Conservation (phyloP, 2,329 filamentous ascomycete species). For the Torrubiella hemipterigena region DNA sequence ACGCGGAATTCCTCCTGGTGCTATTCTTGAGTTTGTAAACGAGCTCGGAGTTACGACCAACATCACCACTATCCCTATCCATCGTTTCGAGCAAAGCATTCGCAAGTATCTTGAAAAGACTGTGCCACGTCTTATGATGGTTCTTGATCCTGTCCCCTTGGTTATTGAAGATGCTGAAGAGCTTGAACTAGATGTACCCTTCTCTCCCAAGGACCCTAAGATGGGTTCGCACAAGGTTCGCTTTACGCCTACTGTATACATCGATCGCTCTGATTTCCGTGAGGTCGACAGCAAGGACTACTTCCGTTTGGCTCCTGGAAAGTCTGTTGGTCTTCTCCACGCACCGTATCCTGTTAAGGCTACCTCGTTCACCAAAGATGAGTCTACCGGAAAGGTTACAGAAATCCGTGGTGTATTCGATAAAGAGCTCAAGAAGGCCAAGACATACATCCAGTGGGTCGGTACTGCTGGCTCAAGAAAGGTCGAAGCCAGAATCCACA, state of each 20-base stretch:
- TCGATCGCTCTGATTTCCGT: slow-evolving; percentile 67
- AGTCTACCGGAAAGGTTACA: slow-evolving; percentile 45
- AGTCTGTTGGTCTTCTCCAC: slow-evolving; percentile 59
- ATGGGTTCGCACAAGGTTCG: slow-evolving; percentile 48
- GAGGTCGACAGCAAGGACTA: slow-evolving; percentile 58
- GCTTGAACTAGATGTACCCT: slow-evolving; percentile 57
- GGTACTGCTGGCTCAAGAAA: slow-evolving; percentile 50
- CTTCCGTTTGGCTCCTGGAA: slow-evolving; percentile 62
- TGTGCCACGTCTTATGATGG: slow-evolving; percentile 79
- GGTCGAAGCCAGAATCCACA: slow-evolving; percentile 68
- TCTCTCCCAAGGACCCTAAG: slow-evolving; percentile 67
- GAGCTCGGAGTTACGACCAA: slow-evolving; percentile 85
- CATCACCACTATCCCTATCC: slow-evolving; percentile 65
- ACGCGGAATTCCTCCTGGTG: slow-evolving; percentile 76
- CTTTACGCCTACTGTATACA: slow-evolving; percentile 72
- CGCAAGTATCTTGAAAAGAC: slow-evolving; percentile 78
- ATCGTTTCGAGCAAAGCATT: slow-evolving; percentile 75
- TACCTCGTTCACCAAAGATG: slow-evolving; percentile 52
- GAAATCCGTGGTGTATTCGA: slow-evolving; percentile 50
- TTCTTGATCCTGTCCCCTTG: slow-evolving; percentile 75
- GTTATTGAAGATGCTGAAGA: slow-evolving; percentile 65
- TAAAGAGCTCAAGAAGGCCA: slow-evolving; percentile 59
- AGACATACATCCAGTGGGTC: slow-evolving; percentile 89
- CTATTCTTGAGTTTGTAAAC: slow-evolving; percentile 79
- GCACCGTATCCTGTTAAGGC: slow-evolving; percentile 55